phyloP scores from a whole-genome alignment of 441 rosid genomes.

The Kokia cookei region DNA sequence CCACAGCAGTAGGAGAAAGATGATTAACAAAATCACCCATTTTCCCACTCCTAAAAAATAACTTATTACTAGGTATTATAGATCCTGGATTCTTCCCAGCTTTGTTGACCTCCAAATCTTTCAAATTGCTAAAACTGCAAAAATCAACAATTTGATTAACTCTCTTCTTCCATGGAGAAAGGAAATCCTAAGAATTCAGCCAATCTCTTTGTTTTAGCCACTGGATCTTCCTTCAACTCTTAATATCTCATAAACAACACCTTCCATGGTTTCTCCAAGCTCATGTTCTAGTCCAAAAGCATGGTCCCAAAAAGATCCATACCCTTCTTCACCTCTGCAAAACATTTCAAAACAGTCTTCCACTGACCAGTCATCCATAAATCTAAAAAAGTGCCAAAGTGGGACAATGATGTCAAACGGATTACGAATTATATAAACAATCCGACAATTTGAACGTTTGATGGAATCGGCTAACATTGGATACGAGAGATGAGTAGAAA shows the following conservation, averaged over 20 bases:
- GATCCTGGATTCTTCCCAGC: constrained; percentile 26
- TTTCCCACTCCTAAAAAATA: constrained; percentile 63
- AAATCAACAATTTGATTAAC: constrained; percentile 36
- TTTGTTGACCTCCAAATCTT: constrained; percentile 62
- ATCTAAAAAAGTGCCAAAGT: background rate
- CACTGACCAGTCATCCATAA: background rate
- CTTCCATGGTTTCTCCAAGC: constrained; percentile 33
- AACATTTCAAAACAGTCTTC: constrained; percentile 51
- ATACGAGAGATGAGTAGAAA: constrained; percentile 60
- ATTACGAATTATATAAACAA: constrained; percentile 28
- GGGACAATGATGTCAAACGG: background rate
- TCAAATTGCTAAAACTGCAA: constrained; percentile 61
- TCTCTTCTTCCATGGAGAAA: constrained; percentile 45
- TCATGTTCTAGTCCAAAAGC: constrained; percentile 30
- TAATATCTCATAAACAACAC: constrained; percentile 61
- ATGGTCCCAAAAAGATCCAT: constrained; percentile 66
- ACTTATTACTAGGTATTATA: constrained; percentile 28
- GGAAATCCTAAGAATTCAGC: constrained; percentile 51
- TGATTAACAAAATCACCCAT: constrained; percentile 63
- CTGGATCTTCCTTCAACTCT: constrained; percentile 45
- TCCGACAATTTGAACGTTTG: constrained; percentile 18
- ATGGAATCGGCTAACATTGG: constrained; percentile 31
- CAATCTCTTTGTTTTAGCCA: constrained; percentile 33
- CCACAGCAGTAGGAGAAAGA: constrained; percentile 20
- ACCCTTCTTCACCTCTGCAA: constrained; percentile 45